Conservation (phyloP, 768 basidiomycete genomes). For the Termitomyces sp. region DNA sequence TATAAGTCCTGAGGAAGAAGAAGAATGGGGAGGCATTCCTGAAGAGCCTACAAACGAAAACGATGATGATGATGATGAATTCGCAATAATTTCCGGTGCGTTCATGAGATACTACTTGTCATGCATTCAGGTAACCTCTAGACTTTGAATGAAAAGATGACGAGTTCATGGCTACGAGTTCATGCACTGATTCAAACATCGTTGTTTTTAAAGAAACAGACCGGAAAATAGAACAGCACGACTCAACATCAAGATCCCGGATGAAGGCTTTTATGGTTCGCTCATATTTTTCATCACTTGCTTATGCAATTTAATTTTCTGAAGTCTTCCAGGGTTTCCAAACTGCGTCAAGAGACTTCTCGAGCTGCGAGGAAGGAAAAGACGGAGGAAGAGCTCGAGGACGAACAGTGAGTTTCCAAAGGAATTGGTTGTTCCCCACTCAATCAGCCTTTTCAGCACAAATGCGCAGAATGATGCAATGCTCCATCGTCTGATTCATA, state of each 20-base stretch:
- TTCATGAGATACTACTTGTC: not conserved
- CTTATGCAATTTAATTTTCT: conserved; percentile 18
- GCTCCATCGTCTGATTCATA: conserved; percentile 76
- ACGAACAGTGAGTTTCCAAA: conserved; percentile 40
- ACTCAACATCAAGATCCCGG: conserved; percentile 30
- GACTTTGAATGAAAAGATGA: conserved; percentile 42
- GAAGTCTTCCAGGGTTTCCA: conserved; percentile 74
- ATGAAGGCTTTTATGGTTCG: conserved; percentile 75
- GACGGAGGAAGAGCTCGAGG: conserved; percentile 38
- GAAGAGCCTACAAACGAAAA: conserved; percentile 1
- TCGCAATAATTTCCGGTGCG: conserved; percentile 5
- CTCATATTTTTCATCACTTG: conserved; percentile 1
- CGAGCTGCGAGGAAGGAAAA: conserved; percentile 16
- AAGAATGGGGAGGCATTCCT: conserved; percentile 37
- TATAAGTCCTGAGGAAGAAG: conserved; percentile 23
- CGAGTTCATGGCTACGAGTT: conserved; percentile 30
- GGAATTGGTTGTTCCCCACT: not conserved
- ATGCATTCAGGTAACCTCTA: conserved; percentile 6
- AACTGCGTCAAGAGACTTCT: conserved; percentile 36
- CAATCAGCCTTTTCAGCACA: conserved; percentile 37
- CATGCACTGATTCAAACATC: conserved; percentile 33
- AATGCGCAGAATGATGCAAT: conserved; percentile 74
- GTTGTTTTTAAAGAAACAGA: conserved; percentile 48
- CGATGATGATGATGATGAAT: conserved; percentile 8
- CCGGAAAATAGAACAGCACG: conserved; percentile 6